Percentiles rank a stretch among this genome's conserved stretches.
phyloP scores from a whole-genome alignment of 805 yeast species.

The Candida arabinofermentans region DNA sequence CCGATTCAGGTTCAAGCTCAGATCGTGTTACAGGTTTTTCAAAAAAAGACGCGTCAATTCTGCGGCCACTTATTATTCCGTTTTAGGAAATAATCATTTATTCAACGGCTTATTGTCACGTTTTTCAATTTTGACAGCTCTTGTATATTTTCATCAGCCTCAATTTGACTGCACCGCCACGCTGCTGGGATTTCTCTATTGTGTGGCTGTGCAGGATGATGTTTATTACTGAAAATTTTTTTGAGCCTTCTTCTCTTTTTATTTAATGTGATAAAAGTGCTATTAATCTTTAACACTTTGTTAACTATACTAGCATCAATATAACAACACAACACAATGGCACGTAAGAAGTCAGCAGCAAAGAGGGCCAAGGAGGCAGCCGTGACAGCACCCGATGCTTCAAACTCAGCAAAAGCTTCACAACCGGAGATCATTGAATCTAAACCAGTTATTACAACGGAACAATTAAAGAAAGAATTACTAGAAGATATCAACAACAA shows the following conservation, averaged over 20 bases:
- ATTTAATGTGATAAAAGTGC: too few relatives aligned
- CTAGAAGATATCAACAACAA: conserved; percentile 17
- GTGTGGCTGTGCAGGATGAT: too few relatives aligned
- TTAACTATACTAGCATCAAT: too few relatives aligned
- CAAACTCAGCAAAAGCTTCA: background rate
- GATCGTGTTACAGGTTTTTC: background rate
- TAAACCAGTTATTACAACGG: background rate
- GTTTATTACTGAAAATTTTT: too few relatives aligned
- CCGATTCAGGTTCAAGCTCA: background rate
- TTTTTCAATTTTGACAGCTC: background rate
- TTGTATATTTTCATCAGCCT: background rate
- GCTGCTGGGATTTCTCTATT: too few relatives aligned
- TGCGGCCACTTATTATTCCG: background rate
- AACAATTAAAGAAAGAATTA: conserved; percentile 13
- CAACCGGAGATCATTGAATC: conserved; percentile 7
- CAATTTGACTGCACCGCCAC: too few relatives aligned
- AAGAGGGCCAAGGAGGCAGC: conserved; percentile 57
- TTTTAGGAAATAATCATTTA: background rate
- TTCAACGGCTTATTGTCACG: background rate
- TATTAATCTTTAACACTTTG: too few relatives aligned
- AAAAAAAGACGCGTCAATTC: conserved; percentile 1
- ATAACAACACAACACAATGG: too few relatives aligned
- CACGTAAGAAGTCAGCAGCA: conserved; percentile 84
- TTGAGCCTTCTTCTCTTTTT: too few relatives aligned
- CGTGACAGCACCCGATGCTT: conserved; percentile 6